Percentiles rank a stretch among this genome's conserved stretches.
Conservation (phyloP, 345 rosid genomes). For the Acer campestre region DNA sequence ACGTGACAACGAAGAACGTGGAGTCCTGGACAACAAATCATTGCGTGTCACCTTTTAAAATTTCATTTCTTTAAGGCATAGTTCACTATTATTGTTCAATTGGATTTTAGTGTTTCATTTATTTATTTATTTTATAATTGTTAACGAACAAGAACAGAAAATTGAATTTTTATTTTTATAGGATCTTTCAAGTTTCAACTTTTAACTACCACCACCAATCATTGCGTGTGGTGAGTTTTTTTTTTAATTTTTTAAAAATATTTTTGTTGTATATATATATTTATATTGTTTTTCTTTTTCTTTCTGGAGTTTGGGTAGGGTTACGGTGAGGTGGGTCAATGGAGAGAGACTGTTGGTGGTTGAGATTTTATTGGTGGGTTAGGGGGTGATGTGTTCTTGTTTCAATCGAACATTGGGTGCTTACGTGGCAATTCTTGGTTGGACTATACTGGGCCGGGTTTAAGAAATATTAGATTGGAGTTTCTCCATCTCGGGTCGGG, state of each 20-base stretch:
- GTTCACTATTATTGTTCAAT: background rate
- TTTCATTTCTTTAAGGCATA: background rate
- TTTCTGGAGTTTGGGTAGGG: background rate
- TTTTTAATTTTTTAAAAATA: too few species aligned
- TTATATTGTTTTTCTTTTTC: too few species aligned
- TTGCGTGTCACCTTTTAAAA: conserved; percentile 14
- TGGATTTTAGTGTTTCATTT: background rate
- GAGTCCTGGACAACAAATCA: background rate
- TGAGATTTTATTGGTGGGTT: too few species aligned
- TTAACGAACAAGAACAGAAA: background rate
- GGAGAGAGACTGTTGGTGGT: background rate
- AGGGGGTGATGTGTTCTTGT: background rate
- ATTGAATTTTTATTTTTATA: background rate
- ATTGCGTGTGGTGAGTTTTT: background rate
- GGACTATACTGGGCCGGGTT: background rate
- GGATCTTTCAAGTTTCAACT: too few species aligned
- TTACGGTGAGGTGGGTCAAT: background rate
- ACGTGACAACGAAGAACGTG: background rate
- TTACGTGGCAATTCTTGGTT: background rate
- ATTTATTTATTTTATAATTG: background rate
- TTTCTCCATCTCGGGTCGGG: background rate
- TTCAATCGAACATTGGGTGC: background rate
- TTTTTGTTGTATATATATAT: too few species aligned
- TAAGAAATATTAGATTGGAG: background rate
- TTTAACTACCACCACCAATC: background rate